Conservation (phyloP, 345 rosid genomes). For the Eucalyptus tenuipes region DNA sequence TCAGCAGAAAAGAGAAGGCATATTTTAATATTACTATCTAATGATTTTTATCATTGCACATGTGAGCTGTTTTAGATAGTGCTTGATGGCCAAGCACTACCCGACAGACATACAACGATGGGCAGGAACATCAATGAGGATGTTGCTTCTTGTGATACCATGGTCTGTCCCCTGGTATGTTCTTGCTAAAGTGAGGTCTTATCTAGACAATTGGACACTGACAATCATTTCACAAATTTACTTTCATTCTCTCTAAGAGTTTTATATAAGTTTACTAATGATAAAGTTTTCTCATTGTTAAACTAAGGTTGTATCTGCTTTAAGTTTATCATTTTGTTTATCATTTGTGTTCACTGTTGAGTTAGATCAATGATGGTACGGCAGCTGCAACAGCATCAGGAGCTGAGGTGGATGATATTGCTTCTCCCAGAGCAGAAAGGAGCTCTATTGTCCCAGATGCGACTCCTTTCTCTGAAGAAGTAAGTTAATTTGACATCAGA, state of each 20-base stretch:
- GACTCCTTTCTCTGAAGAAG: slow-evolving; percentile 73
- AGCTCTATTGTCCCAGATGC: slow-evolving; percentile 30
- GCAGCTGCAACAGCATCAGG: slow-evolving; percentile 67
- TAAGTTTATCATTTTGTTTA: not conserved
- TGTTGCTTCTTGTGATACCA: not conserved
- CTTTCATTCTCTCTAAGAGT: not conserved
- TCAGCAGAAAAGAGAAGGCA: not conserved
- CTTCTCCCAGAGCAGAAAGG: slow-evolving; percentile 40
- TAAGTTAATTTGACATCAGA: slow-evolving; percentile 8
- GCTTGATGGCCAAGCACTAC: slow-evolving; percentile 17
- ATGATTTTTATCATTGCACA: not conserved
- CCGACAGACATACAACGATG: not conserved
- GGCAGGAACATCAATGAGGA: not conserved
- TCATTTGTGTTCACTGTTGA: not conserved
- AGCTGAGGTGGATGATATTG: slow-evolving; percentile 57
- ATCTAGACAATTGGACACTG: not conserved
- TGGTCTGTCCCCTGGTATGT: not conserved
- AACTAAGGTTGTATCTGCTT: not conserved
- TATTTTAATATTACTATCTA: not conserved
- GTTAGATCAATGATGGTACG: slow-evolving; percentile 51
- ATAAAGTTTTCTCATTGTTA: not conserved
- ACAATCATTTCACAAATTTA: not conserved
- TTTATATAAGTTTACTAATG: not conserved
- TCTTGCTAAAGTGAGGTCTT: not conserved
- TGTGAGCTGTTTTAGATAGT: slow-evolving; percentile 32